Base-by-base conservation (phyloP, 441 rosid genomes). In the Arabidopsis hybrid region DNA sequence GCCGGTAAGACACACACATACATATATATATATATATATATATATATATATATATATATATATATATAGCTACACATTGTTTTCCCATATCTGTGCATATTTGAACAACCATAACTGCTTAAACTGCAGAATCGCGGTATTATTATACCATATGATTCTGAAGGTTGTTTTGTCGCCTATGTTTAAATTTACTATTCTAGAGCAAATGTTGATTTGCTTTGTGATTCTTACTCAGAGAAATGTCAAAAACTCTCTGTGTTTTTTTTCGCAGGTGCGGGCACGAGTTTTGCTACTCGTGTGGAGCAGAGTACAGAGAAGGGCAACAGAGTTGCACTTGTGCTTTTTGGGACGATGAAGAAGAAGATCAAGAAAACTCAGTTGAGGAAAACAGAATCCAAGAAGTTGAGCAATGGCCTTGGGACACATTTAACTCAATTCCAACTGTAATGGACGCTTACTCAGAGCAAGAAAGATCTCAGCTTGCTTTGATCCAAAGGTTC, bases 371-470 rank as follows among this genome's bases (percentile, higher is more conserved):
- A n/a, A 71, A 8, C 61, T 35, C 59, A 58, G 82, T 78, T 63
- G 65, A 84, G 0, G 97, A 78, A 43, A 88, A 78, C 60, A 86
- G 89, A 65, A 85, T 82, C 43, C 97, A 89, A 75, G 97, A 89
- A 81, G 84, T 91, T 13, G 99, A 95, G 75, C 98, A 89, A 78
- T 95, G 98, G 96, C 92, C 95, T 26, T 91, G 96, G 93, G 97
- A 91, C 80, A 88, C 96, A 62, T 91, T 89, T 81, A 89, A 84
- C 78, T 86, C 97, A 36, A 81, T 89, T 46, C 99, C 97, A 12
- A 85, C 88, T 67, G 82, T 87, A 67, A 88, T 82, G 87, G 99
- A 94, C 63, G 95, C 97, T 2, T 95, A 95, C 82, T 86, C 97
- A 0, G 98, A 92, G 61, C 97, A 95, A 82, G 98, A 95, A 81